A percentile compares a stretch with the other conserved stretches of the same genome.
Evolutionary conservation across 2,329 filamentous ascomycete species (phyloP).

Genomic region (Lecanicillium sp.): DNA sequence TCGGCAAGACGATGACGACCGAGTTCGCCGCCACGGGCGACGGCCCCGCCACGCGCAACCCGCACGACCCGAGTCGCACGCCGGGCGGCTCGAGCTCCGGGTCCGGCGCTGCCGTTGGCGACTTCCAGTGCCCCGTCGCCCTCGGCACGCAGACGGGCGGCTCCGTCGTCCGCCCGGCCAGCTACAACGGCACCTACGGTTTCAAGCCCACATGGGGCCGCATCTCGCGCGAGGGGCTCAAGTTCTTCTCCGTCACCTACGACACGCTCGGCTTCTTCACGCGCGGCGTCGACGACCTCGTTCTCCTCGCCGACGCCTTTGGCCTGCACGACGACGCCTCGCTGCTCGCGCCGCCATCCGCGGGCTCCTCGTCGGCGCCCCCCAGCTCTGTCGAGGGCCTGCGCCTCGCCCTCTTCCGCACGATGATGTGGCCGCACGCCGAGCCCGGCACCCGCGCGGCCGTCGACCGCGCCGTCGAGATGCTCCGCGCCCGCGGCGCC

Average conservation of each 20-base stretch:
- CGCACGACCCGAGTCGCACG: constrained; percentile 58
- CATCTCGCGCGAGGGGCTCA: constrained; percentile 56
- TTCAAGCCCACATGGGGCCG: constrained; percentile 62
- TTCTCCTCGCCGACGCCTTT: constrained; percentile 50
- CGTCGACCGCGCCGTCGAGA: constrained; percentile 31
- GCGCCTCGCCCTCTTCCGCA: constrained; percentile 50
- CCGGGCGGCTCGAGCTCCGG: constrained; percentile 64
- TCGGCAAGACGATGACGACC: constrained; percentile 45
- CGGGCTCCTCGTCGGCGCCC: constrained; percentile 12
- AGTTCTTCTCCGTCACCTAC: constrained; percentile 50
- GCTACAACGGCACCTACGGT: constrained; percentile 59
- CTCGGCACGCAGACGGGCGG: constrained; percentile 63
- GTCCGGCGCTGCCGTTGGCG: constrained; percentile 59
- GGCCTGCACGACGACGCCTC: constrained; percentile 44
- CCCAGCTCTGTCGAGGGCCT: constrained; percentile 37
- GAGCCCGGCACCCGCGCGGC: constrained; percentile 38
- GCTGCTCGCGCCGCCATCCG: constrained; percentile 15
- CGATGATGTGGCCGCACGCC: constrained; percentile 44
- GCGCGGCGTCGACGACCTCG: constrained; percentile 51
- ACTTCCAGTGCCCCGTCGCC: constrained; percentile 54
- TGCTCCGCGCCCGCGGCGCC: constrained; percentile 43
- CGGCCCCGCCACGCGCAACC: constrained; percentile 52
- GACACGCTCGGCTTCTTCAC: constrained; percentile 60
- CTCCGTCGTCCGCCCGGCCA: constrained; percentile 56
- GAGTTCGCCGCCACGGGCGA: constrained; percentile 54